Evolutionary conservation across 257 asterid genomes (phyloP).

Genomic region (Solanum chmielewskii): DNA sequence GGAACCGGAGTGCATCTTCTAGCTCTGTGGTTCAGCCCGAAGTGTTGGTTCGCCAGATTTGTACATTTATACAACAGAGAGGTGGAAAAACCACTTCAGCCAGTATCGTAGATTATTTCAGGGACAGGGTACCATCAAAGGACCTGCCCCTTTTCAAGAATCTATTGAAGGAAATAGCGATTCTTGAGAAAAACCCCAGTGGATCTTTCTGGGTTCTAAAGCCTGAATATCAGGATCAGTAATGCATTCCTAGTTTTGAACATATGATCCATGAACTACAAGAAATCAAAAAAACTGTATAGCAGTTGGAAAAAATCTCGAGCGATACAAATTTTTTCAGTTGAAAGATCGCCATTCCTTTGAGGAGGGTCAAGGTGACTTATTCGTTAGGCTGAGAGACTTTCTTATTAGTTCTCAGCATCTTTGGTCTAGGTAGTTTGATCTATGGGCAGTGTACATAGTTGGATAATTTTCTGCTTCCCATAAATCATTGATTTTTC

Average conservation of each 20-base stretch:
- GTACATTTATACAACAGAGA: slow-evolving; percentile 67
- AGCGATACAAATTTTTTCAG: background rate
- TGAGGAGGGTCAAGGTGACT: background rate
- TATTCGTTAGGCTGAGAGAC: background rate
- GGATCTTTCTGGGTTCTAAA: slow-evolving; percentile 80
- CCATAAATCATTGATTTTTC: background rate
- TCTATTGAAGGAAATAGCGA: slow-evolving; percentile 86
- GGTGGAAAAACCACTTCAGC: slow-evolving; percentile 76
- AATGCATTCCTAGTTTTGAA: background rate
- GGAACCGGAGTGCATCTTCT: slow-evolving; percentile 25
- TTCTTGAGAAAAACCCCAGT: slow-evolving; percentile 46
- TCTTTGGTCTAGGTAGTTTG: background rate
- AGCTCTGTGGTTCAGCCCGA: slow-evolving; percentile 52
- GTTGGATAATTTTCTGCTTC: background rate
- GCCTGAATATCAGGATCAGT: slow-evolving; percentile 51
- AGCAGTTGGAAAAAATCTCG: background rate
- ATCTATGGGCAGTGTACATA: background rate
- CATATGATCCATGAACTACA: background rate
- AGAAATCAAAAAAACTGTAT: background rate
- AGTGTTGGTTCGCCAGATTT: slow-evolving; percentile 74
- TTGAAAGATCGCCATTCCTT: background rate
- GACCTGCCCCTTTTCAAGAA: slow-evolving; percentile 79
- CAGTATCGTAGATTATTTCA: slow-evolving; percentile 63
- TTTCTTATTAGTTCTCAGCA: background rate
- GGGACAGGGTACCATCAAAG: slow-evolving; percentile 65